phyloP scores from a whole-genome alignment of 2,329 filamentous ascomycete species.

The Fusarium ambrosium region DNA sequence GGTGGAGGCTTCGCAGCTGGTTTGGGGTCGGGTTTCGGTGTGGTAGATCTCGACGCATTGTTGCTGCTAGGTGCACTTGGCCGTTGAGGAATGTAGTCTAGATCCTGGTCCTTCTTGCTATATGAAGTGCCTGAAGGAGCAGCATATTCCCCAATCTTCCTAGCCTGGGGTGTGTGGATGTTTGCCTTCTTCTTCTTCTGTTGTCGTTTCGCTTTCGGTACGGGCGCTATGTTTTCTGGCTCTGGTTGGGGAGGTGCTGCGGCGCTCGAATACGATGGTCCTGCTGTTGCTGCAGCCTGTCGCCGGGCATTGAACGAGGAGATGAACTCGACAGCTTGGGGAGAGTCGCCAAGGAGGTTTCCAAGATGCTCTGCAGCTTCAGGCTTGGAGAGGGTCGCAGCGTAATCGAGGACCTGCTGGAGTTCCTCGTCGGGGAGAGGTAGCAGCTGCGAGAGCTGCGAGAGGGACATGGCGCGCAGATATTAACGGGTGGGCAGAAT shows the following conservation, averaged over 20 bases:
- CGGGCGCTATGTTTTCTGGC: conserved; percentile 54
- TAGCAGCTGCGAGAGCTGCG: conserved; percentile 83
- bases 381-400: conserved; percentile 79
- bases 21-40: conserved; percentile 49
- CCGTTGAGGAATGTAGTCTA: conserved; percentile 77
- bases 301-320: conserved; percentile 82
- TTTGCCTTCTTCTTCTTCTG: conserved; percentile 70
- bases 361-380: conserved; percentile 88
- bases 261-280: conserved; percentile 41
- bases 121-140: conserved; percentile 79
- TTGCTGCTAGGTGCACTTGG: conserved; percentile 57
- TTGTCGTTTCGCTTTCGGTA: conserved; percentile 64
- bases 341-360: conserved; percentile 88
- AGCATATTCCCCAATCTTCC: conserved; percentile 71
- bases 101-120: conserved; percentile 76
- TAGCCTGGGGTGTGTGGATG: conserved; percentile 74
- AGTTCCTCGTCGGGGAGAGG: conserved; percentile 89
- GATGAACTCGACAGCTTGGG: conserved; percentile 81
- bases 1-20: conserved; percentile 59
- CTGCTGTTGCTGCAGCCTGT: conserved; percentile 53
- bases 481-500: neutral
- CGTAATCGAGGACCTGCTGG: conserved; percentile 86
- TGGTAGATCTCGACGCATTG: conserved; percentile 53
- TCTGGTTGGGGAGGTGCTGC: conserved; percentile 32
- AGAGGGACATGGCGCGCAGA: conserved; percentile 61